Percentiles rank a stretch among this genome's conserved stretches.
phyloP scores from a whole-genome alignment of 23 red algal genomes.

The Cyanidiococcus yangmingshanensis region DNA sequence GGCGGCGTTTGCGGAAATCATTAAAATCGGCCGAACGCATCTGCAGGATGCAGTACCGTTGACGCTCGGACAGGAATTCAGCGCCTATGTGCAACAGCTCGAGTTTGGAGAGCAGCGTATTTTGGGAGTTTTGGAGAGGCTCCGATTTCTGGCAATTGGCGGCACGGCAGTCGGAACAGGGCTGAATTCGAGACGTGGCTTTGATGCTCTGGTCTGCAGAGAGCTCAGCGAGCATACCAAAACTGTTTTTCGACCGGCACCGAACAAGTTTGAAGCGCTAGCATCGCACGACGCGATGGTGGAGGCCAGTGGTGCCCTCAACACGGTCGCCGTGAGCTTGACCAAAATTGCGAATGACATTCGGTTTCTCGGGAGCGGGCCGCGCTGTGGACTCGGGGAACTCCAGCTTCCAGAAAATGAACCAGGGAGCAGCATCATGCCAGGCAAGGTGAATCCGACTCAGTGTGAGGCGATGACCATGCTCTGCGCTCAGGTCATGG shows the following conservation, averaged over 20 bases:
- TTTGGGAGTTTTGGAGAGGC: conserved; percentile 34
- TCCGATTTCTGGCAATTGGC: conserved; percentile 84
- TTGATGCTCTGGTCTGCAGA: conserved; percentile 52
- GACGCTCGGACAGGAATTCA: conserved; percentile 76
- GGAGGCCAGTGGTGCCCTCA: conserved; percentile 51
- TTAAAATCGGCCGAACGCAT: conserved; percentile 99
- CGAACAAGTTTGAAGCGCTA: conserved; percentile 96
- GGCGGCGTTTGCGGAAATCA: conserved; percentile 42
- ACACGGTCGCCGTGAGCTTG: conserved; percentile 39
- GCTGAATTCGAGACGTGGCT: conserved; percentile 66
- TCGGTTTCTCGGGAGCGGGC: conserved; percentile 78
- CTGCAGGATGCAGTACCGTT: conserved; percentile 88
- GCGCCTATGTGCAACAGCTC: conserved; percentile 76
- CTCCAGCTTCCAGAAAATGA: conserved; percentile 83
- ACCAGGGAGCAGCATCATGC: conserved; percentile 95
- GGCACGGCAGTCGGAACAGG: conserved; percentile 98
- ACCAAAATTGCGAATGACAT: conserved; percentile 99
- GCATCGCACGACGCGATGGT: conserved; percentile 91
- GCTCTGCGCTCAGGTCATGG: conserved; percentile 88
- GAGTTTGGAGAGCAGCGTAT: conserved; percentile 39
- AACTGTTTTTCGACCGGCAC: conserved; percentile 56
- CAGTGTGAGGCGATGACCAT: conserved; percentile 92
- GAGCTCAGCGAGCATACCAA: conserved; percentile 61
- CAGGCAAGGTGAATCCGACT: conserved; percentile 98
- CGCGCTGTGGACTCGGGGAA: conserved; percentile 87